Evolutionary conservation across 2,329 filamentous ascomycete genomes (phyloP).

Genomic region (Claviceps pazoutovae): DNA sequence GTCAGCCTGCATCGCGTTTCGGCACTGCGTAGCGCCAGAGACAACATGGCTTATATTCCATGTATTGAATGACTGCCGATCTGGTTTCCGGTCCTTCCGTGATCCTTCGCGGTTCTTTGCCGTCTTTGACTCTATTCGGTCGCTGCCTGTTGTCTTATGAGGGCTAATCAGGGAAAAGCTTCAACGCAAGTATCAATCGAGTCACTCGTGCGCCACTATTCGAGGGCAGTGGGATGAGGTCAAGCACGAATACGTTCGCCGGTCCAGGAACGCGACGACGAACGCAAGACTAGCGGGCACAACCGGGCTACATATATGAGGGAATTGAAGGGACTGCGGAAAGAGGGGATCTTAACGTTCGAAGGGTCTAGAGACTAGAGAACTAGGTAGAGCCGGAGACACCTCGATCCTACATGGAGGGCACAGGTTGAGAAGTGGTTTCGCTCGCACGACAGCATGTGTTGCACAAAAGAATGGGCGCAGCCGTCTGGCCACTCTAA

Average conservation of each 20-base stretch:
- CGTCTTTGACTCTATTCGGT: not conserved
- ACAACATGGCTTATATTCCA: slow-evolving; percentile 29
- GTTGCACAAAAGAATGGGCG: too few relatives aligned
- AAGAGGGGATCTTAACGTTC: not conserved
- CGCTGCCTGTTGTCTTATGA: not conserved
- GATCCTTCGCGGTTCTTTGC: not conserved
- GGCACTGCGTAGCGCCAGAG: slow-evolving; percentile 31
- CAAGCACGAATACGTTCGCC: not conserved
- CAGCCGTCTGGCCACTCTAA: too few relatives aligned
- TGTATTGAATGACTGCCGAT: slow-evolving; percentile 12
- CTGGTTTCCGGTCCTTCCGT: not conserved
- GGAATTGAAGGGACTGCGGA: not conserved
- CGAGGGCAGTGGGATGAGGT: not conserved
- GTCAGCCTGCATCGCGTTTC: slow-evolving; percentile 25
- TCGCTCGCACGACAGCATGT: not conserved
- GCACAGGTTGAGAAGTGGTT: not conserved
- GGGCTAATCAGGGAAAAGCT: not conserved
- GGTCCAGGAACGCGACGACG: not conserved
- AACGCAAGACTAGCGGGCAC: not conserved
- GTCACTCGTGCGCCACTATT: not conserved
- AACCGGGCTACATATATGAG: not conserved
- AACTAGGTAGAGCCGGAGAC: not conserved
- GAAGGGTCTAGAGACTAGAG: not conserved
- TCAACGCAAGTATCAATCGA: not conserved
- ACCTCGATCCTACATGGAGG: not conserved